Conservation (phyloP, 176 grass and related monocot species). For the Ensete glaucum region DNA sequence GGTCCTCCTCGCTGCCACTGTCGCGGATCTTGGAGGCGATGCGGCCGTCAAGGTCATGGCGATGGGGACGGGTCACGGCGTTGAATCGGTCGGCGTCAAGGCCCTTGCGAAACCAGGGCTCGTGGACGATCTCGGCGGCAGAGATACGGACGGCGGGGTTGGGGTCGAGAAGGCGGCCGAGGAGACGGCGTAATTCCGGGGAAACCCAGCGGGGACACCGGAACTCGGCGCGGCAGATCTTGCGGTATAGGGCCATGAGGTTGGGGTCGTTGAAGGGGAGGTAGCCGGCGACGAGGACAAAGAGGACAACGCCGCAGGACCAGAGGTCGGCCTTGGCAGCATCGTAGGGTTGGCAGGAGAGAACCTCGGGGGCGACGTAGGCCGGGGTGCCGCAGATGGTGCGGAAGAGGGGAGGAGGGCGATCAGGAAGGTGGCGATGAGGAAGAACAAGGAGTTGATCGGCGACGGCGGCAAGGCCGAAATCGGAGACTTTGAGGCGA, state of each 20-base stretch:
- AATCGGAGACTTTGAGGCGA: conserved; percentile 26
- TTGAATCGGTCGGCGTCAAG: conserved; percentile 22
- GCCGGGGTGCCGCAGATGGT: conserved; percentile 36
- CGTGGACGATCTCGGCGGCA: conserved; percentile 18
- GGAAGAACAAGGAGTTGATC: background rate
- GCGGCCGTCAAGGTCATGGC: background rate
- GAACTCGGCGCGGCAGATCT: conserved; percentile 29
- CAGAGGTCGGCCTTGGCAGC: conserved; percentile 34
- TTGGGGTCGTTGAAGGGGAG: conserved; percentile 40
- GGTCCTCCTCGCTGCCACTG: conserved; percentile 8
- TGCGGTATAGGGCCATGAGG: conserved; percentile 27
- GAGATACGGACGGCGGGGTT: conserved; percentile 28
- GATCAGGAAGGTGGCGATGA: background rate
- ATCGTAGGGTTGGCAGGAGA: conserved; percentile 23
- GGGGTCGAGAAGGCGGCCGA: conserved; percentile 26
- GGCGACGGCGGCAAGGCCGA: conserved; percentile 1
- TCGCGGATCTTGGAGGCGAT: conserved; percentile 8
- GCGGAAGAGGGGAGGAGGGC: background rate
- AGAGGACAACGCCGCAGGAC: conserved; percentile 43
- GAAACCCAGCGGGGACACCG: conserved; percentile 26
- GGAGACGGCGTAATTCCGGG: conserved; percentile 13
- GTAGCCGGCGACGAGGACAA: conserved; percentile 30
- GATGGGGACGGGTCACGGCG: conserved; percentile 5
- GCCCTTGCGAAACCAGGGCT: conserved; percentile 30
- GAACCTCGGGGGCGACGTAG: conserved; percentile 40